These are phyloP conservation scores for Physcomitrium patens DNA, from an alignment of 225 moss, liverwort and hornwort genomes.

Conservation along the genomic window DNA sequence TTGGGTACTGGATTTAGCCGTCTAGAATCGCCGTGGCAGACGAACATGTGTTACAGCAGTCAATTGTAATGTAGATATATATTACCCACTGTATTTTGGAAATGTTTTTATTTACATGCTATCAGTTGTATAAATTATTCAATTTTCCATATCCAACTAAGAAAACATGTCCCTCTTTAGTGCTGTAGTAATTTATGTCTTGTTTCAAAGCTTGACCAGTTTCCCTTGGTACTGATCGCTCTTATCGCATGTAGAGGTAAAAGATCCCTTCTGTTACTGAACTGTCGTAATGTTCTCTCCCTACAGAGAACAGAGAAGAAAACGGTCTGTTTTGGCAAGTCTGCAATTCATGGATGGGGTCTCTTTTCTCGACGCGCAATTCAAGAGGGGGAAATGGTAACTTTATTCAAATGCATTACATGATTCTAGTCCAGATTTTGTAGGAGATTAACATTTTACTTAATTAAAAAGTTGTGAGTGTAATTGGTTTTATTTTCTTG, in stretches of 20 bases:
- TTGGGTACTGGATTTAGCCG: constrained; percentile 14
- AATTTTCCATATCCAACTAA: not conserved
- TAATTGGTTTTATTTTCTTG: constrained; percentile 14
- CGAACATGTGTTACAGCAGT: not conserved
- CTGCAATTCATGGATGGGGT: constrained; percentile 99
- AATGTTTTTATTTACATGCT: constrained; percentile 1
- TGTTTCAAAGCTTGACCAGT: no score
- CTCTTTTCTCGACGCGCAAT: constrained; percentile 94
- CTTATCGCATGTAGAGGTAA: not conserved
- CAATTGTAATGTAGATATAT: not conserved
- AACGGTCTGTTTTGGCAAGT: constrained; percentile 93
- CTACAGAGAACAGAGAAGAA: constrained; percentile 83
- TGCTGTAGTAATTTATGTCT: not conserved
- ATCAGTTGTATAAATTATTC: not conserved
- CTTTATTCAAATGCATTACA: constrained; percentile 22
- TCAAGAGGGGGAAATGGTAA: constrained; percentile 96
- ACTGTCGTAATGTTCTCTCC: not conserved
- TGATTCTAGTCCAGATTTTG: constrained; percentile 14
- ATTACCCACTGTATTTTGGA: not conserved
- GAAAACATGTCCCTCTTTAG: not conserved
- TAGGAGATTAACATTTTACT: not conserved
- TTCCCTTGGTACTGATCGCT: constrained; percentile 1
- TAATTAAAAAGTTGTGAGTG: not conserved
- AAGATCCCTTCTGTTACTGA: constrained; percentile 31
- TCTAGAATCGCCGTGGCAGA: not conserved